Conservation (phyloP, 257 asterid species). For the Anisodus acutangulus region DNA sequence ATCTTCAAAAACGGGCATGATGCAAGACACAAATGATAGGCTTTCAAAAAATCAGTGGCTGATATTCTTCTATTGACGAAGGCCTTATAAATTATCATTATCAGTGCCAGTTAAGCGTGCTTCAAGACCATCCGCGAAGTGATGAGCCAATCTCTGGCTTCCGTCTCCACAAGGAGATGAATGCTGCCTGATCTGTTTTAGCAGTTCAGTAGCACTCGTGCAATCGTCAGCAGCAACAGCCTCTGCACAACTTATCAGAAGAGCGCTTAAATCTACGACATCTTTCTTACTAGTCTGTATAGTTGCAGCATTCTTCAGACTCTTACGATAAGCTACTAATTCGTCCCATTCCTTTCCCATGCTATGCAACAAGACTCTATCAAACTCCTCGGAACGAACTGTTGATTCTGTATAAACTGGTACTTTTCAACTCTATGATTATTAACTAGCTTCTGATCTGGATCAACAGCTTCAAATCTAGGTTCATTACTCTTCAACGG, state of each 20-base stretch:
- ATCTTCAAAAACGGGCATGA: too few relatives aligned
- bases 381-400: conserved; percentile 34
- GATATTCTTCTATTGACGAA: too few relatives aligned
- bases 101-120: conserved; percentile 54
- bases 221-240: conserved; percentile 60
- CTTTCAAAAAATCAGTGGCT: too few relatives aligned
- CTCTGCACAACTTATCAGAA: conserved; percentile 61
- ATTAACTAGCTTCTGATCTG: conserved; percentile 35
- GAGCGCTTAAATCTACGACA: conserved; percentile 57
- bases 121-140: conserved; percentile 60
- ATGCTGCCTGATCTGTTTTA: conserved; percentile 48
- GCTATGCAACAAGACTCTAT: conserved; percentile 51
- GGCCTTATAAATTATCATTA: conserved; percentile 29
- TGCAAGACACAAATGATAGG: too few relatives aligned
- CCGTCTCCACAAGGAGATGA: too few relatives aligned
- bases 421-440: conserved; percentile 32
- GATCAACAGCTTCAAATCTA: conserved; percentile 33
- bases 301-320: conserved; percentile 45
- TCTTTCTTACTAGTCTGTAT: conserved; percentile 49
- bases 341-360: conserved; percentile 43
- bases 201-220: conserved; percentile 40
- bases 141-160: conserved; percentile 62
- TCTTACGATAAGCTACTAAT: conserved; percentile 44
- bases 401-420: conserved; percentile 35
- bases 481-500: conserved; percentile 3